phyloP scores from a whole-genome alignment of 208 protist genomes.

The Leishmania aethiopica region DNA sequence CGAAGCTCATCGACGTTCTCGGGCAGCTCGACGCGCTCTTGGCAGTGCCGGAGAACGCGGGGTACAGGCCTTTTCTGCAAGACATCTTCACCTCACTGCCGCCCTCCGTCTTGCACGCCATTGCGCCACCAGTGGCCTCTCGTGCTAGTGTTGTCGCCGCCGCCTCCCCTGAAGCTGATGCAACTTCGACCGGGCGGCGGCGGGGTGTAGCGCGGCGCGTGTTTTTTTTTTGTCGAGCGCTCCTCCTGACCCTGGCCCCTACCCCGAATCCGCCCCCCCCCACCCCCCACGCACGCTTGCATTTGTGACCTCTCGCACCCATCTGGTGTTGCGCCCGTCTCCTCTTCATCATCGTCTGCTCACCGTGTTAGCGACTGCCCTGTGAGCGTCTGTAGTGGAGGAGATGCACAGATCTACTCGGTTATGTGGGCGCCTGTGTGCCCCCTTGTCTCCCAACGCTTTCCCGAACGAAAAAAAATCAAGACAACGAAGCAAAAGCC shows the following conservation, averaged over 20 bases:
- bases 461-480: neutral
- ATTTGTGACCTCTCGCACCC: neutral
- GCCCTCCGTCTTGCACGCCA: constrained; percentile 28
- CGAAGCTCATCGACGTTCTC: constrained; percentile 19
- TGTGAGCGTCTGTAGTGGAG: neutral
- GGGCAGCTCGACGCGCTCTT: constrained; percentile 35
- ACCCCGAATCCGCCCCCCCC: neutral
- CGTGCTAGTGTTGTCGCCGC: neutral
- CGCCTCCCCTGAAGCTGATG: neutral
- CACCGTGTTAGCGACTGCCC: neutral
- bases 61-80: constrained; percentile 61
- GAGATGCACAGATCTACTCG: neutral
- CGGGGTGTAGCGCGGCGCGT: no score
- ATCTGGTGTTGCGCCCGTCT: neutral
- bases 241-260: neutral
- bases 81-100: constrained; percentile 53
- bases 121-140: neutral
- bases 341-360: neutral
- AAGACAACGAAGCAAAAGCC: neutral
- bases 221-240: no score
- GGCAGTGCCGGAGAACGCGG: constrained; percentile 38
- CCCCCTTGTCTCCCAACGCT: neutral
- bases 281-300: neutral
- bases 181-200: neutral
- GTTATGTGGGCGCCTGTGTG: neutral